Base-by-base conservation (phyloP, 768 basidiomycete species). In the Trametes coccinea region DNA sequence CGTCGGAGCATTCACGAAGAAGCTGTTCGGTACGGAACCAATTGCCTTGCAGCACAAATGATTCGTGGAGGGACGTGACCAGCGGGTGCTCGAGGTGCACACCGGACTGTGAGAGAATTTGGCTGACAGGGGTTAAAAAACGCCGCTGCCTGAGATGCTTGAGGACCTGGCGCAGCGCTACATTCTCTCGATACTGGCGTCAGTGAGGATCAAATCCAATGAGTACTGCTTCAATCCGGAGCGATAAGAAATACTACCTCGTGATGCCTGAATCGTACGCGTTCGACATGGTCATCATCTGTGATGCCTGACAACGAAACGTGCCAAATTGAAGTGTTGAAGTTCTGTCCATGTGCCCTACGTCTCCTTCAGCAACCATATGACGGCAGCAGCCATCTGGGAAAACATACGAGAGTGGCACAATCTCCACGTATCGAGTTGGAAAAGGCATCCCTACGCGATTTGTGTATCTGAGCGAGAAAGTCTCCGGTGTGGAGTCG, bases 321-420 rank as follows among this genome's bases (percentile, higher is more conserved):
- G 65, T 87, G 79, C 92, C 92, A 93, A 55, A 93, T 85, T 1
- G 91, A 92, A 27, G 85, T 84, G 67, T 92, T 89, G 69, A 88
- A 93, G 66, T 82, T 87, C 62, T 81, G 84, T 1, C 81, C 83
- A 71, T 91, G 87, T 4, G 88, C 85, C 41, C 91, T 92, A 55
- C 16, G 55, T 7, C 44, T n/a, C 10, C 29, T 34, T 60, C 9
- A 46, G 34, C 9, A 31, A 40, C 22, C 37, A 10, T 16, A 51
- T 29, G 6, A n/a, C 44, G 30, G 16, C 30, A 33, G 2, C 5
- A n/a, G 5, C 9, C 51, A 16, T 11, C n/a, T 16, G 5, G 22
- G 40, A 22, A 10, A 22, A 74, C 86, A 71, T 70, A 92, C 90
- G 86, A 86, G 27, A 92, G 70, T 5, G 91, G 90, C 7, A 89